Evolutionary conservation across 768 basidiomycete species (phyloP), one percentile per base, ranked within the genome.

Genomic region (Candolleomyces aberdarensis): DNA sequence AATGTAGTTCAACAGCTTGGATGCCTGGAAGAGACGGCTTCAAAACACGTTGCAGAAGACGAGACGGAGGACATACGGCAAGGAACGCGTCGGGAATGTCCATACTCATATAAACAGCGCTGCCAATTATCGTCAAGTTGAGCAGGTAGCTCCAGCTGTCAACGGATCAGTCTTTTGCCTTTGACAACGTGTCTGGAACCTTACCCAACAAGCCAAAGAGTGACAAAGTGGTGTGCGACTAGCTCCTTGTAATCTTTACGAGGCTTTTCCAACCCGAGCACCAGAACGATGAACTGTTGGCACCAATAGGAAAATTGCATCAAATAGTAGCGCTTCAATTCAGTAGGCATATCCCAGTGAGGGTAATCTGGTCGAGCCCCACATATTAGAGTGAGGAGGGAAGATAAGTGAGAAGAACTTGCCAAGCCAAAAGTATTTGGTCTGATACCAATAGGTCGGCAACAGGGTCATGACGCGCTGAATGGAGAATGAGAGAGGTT

Each of bases 41-140:
- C 11, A 59, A 14, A 22, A 46, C 64, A 55, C 51, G 43, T 15
- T 39, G 46, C 49, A 40, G 9, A 32, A 11, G 19, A 58, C 50
- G 20, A 56, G 39, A n/a, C 29, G 26, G 58, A n/a, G 48, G 29
- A 76, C 89, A 64, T 64, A 94, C 89, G 13, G 92, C 94, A 13
- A 99, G 80, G 73, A 90, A 92, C 39, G 85, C 75, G 70, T 99
- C 97, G 0, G 96, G 94, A 19, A 96, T 80, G 76, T 99, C 97
- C 97, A 98, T 98, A 71, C 94, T 97, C 76, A 96, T 82, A 67
- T 89, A 98, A 31, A 99, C 84, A 5, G 94, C 89, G 64, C 92
- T 91, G 10, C 97, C 97, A 47, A 98, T 95, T 56, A 84, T 74
- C 0, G 95, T 98, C 56, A 94, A 47, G 74, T 93, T 95, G 64